Evolutionary conservation across 192 early-diverging fungal species (phyloP).

Genomic region (Oehlia diaphana): DNA sequence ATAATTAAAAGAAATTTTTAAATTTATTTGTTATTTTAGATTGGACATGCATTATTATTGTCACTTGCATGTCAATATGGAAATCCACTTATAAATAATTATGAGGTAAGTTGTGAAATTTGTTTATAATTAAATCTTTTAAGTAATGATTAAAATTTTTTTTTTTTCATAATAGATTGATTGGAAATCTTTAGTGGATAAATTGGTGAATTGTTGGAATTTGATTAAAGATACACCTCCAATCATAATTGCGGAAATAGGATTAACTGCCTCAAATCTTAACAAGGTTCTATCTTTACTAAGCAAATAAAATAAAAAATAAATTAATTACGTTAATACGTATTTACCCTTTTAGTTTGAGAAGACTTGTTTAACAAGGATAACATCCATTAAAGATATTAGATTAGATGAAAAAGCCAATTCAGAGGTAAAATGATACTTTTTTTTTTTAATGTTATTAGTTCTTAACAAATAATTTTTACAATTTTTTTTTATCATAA

Average conservation of each 20-base stretch:
- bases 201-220: neutral
- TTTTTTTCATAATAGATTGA: neutral
- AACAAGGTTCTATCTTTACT: neutral
- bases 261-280: neutral
- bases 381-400: neutral
- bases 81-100: neutral
- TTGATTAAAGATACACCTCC: neutral
- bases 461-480: neutral
- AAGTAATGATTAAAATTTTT: neutral
- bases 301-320: neutral
- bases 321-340: neutral
- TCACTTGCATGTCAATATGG: neutral
- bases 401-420: neutral
- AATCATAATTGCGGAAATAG: neutral
- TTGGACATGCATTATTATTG: neutral
- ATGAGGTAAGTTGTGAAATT: neutral
- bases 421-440: neutral
- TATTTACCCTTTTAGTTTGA: neutral
- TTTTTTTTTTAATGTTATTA: neutral
- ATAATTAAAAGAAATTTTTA: neutral
- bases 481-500: neutral
- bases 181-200: neutral
- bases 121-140: neutral
- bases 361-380: constrained; percentile 1
- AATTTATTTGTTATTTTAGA: neutral